These are phyloP conservation scores for Phylloporus rhodoxanthus DNA, from an alignment of 768 basidiomycete species.

Conservation along the genomic window DNA sequence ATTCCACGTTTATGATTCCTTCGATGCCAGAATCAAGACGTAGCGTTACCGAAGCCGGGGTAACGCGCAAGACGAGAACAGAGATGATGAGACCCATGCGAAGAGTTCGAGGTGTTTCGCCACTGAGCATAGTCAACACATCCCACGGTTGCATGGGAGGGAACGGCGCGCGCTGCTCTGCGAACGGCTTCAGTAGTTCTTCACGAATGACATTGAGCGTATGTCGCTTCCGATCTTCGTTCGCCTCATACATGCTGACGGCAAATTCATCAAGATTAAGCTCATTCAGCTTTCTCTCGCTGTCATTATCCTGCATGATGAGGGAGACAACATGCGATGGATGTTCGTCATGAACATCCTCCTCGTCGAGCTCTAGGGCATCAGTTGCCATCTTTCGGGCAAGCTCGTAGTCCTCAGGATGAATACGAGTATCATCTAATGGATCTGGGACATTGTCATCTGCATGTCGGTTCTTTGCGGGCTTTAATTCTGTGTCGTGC, in stretches of 20 bases:
- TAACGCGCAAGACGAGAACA: slow-evolving; percentile 55
- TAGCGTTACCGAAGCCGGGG: slow-evolving; percentile 47
- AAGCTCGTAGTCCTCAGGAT: slow-evolving; percentile 95
- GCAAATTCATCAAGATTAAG: slow-evolving; percentile 96
- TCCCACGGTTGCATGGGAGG: slow-evolving; percentile 64
- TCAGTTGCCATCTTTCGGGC: slow-evolving; percentile 98
- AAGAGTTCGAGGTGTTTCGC: slow-evolving; percentile 79
- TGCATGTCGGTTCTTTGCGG: slow-evolving; percentile 51
- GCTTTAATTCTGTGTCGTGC: slow-evolving; percentile 61
- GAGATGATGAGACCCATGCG: slow-evolving; percentile 77
- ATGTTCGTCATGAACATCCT: slow-evolving; percentile 88
- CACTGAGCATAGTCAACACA: slow-evolving; percentile 90
- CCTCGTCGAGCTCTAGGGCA: slow-evolving; percentile 94
- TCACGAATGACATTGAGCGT: slow-evolving; percentile 84
- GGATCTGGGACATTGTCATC: slow-evolving; percentile 78
- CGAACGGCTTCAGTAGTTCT: slow-evolving; percentile 77
- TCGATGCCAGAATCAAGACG: slow-evolving; percentile 93
- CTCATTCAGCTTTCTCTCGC: slow-evolving; percentile 75
- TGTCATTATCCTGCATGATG: slow-evolving; percentile 80
- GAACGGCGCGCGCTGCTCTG: slow-evolving; percentile 68
- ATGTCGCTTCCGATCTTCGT: slow-evolving; percentile 81
- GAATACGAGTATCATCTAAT: slow-evolving; percentile 91
- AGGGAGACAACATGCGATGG: slow-evolving; percentile 83
- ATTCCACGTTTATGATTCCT: slow-evolving; percentile 60
- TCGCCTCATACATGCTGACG: slow-evolving; percentile 78